phyloP scores from a whole-genome alignment of 768 basidiomycete species.

The Tylopilus sp. region DNA sequence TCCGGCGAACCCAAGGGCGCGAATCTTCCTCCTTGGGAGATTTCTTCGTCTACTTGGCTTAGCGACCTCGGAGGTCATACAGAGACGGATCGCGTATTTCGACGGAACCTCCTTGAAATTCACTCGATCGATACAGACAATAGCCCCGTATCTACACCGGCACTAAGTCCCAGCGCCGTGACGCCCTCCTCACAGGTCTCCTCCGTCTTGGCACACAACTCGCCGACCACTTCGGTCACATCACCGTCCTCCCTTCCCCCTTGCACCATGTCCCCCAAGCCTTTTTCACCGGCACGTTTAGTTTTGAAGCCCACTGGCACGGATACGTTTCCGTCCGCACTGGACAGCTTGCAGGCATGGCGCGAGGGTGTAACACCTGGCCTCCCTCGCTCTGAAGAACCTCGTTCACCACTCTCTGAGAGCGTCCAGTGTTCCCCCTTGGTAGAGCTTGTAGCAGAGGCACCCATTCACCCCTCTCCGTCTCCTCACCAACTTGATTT shows the following conservation, averaged over 20 bases:
- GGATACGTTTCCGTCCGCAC: conserved; percentile 30
- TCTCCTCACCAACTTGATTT: conserved; percentile 7
- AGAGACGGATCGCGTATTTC: conserved; percentile 32
- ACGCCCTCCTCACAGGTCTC: conserved; percentile 20
- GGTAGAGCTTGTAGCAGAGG: conserved; percentile 10
- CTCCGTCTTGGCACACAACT: conserved; percentile 12
- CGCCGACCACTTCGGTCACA: conserved; percentile 12
- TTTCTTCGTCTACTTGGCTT: conserved; percentile 29
- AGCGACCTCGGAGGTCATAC: conserved; percentile 31
- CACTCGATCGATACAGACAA: conserved; percentile 13
- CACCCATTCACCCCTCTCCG: conserved; percentile 1
- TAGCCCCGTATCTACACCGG: conserved; percentile 24
- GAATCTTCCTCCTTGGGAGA: conserved; percentile 20
- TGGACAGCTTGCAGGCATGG: conserved; percentile 30
- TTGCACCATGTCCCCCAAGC: conserved; percentile 11
- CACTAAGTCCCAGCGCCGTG: conserved; percentile 19
- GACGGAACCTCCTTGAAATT: conserved; percentile 17
- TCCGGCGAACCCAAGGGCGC: conserved; percentile 5
- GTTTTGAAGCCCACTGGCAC: conserved; percentile 27
- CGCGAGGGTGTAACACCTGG: conserved; percentile 21
- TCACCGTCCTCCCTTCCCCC: conserved; percentile 17
- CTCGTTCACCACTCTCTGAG: conserved; percentile 14
- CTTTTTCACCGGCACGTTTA: conserved; percentile 16
- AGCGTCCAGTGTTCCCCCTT: conserved; percentile 1
- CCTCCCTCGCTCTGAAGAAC: conserved; percentile 16